Evolutionary conservation across 305 asterid genomes (phyloP).

Genomic region (Solanum hybrid): DNA sequence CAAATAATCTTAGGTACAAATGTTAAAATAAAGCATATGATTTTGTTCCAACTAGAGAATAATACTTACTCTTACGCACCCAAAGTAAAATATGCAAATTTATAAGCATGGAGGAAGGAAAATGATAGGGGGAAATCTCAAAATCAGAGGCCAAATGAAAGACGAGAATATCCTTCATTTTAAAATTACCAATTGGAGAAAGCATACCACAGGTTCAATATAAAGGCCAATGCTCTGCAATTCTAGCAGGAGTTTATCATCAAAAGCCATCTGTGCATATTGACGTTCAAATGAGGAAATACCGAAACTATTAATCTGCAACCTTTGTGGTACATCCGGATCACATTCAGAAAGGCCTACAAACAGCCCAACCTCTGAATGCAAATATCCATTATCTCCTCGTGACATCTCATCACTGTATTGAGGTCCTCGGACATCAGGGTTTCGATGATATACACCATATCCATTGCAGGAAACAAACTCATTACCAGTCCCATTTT

Average conservation of each 20-base stretch:
- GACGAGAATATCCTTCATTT: not conserved
- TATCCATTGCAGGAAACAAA: constrained; percentile 40
- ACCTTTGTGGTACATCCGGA: constrained; percentile 32
- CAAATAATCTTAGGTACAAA: not conserved
- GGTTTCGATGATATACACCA: constrained; percentile 33
- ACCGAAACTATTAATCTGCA: constrained; percentile 24
- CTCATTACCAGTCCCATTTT: constrained; percentile 18
- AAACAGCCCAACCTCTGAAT: constrained; percentile 52
- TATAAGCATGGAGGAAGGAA: not conserved
- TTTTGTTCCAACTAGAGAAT: not conserved
- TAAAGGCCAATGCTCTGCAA: constrained; percentile 68
- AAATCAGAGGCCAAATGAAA: not conserved
- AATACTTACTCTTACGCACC: not conserved
- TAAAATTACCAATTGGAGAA: constrained; percentile 13
- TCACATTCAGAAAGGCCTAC: constrained; percentile 53
- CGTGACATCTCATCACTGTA: constrained; percentile 42
- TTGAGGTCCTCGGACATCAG: constrained; percentile 29
- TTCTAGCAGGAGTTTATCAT: constrained; percentile 72
- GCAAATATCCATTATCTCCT: constrained; percentile 46
- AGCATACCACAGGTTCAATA: constrained; percentile 80
- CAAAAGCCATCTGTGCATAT: constrained; percentile 62
- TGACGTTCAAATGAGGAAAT: constrained; percentile 46
- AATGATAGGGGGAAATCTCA: not conserved
- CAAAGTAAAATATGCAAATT: not conserved
- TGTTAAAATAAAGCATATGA: not conserved